Base-by-base conservation (phyloP, 495 filamentous ascomycete species). In the Thermothielavioides terrestris region DNA sequence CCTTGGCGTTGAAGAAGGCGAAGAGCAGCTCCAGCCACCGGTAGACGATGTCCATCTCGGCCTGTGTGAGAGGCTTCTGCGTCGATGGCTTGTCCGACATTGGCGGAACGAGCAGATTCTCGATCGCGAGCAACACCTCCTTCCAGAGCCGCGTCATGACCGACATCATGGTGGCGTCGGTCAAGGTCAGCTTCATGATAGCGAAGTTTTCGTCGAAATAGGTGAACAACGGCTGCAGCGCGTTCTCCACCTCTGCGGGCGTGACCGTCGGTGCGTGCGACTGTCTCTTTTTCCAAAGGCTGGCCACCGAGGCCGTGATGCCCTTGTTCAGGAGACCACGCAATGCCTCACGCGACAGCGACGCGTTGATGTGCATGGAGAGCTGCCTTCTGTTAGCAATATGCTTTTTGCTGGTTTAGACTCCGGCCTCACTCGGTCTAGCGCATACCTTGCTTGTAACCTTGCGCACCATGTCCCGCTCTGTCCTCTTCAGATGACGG, bases 151-250 rank as follows among this genome's bases (percentile, higher is more conserved):
- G 81, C 21, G 88, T 92, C 94, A 99, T 99, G 49, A 99, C 90
- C 67, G 89, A 86, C 49, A 86, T 78, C 92, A 99, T 95, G 38
- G 94, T 90, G 43, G 88, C 80, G 28, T 85, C 83, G 2, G 94
- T 97, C 25, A 99, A 75, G 1, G 90, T 95, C 65, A 89, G 81
- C 68, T 96, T 95, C 88, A 99, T 92, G 61, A 95, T 96, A 31
- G 89, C 90, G 60, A 99, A 99, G 60, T 99, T 99, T 63, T 96
- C 94, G 62, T 97, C 88, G 61, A 99, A 97, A 64, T 99, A 99
- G 46, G 82, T 80, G 57, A 96, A 94, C n/a, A 99, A 77, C 3
- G 90, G 88, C 50, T 83, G 83, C 9, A 99, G 69, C 3, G 88
- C 89, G 53, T 82, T 83, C 54, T 85, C 83, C 34, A 95, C 76